These are phyloP conservation scores for Pyricularia sp. DNA, from an alignment of 2,329 filamentous ascomycete species.

Conservation along the genomic window DNA sequence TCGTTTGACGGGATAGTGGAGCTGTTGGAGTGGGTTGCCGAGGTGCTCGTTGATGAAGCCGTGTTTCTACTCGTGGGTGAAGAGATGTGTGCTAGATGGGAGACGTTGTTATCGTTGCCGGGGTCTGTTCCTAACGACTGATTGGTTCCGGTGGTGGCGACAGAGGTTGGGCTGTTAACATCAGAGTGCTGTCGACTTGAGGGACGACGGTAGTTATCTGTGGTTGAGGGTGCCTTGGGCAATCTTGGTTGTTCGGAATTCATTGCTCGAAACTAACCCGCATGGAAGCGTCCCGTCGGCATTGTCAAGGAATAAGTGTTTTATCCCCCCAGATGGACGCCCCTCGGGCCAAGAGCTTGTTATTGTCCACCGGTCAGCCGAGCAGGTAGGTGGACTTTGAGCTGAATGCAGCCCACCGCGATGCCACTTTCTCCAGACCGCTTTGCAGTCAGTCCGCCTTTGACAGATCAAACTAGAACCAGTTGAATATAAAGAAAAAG, in stretches of 20 bases:
- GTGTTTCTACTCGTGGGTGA: slow-evolving; percentile 37
- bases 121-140: neutral
- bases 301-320: neutral
- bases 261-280: slow-evolving; percentile 1
- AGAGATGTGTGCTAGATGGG: neutral
- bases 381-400: neutral
- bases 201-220: neutral
- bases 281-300: neutral
- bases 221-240: neutral
- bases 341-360: neutral
- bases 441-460: neutral
- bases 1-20: slow-evolving; percentile 31
- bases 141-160: neutral
- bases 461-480: neutral
- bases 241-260: neutral
- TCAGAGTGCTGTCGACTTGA: neutral
- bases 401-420: neutral
- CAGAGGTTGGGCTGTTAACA: neutral
- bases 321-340: neutral
- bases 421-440: neutral
- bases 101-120: neutral
- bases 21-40: slow-evolving; percentile 32
- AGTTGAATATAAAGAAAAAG: neutral
- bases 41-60: slow-evolving; percentile 42
- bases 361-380: neutral